Evolutionary conservation across 352 stramenopile species (phyloP).

Genomic region (Plasmopara halstedii): DNA sequence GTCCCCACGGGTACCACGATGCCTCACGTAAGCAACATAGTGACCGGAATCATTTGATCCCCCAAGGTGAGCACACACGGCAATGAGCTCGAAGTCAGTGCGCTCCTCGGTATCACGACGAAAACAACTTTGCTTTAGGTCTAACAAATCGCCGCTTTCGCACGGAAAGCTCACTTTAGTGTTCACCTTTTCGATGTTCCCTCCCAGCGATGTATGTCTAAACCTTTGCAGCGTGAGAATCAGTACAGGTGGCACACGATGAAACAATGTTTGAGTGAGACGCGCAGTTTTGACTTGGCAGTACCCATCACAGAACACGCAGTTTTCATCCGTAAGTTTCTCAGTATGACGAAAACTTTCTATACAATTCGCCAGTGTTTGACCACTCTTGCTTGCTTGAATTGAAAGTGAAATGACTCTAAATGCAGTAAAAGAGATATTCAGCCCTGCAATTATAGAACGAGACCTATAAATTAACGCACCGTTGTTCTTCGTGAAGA

Average conservation of each 20-base stretch:
- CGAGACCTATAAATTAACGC: neutral
- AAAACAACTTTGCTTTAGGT: conserved; percentile 66
- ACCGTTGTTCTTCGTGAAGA: conserved; percentile 54
- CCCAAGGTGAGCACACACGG: conserved; percentile 69
- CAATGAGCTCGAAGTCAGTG: conserved; percentile 46
- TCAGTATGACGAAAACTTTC: conserved; percentile 46
- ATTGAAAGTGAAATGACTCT: conserved; percentile 65
- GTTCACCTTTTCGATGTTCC: conserved; percentile 43
- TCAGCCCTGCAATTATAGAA: neutral
- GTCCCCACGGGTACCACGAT: conserved; percentile 2
- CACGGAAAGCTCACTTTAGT: conserved; percentile 53
- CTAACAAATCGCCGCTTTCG: conserved; percentile 27
- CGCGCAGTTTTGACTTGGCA: conserved; percentile 64
- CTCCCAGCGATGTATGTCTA: conserved; percentile 29
- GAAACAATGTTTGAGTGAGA: conserved; percentile 62
- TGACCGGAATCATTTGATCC: conserved; percentile 53
- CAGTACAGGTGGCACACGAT: conserved; percentile 42
- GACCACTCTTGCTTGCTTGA: conserved; percentile 20
- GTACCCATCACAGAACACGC: conserved; percentile 60
- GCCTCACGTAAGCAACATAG: conserved; percentile 61
- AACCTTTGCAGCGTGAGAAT: conserved; percentile 71
- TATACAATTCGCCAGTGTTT: conserved; percentile 49
- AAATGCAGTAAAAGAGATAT: conserved; percentile 1
- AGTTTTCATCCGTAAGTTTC: conserved; percentile 51
- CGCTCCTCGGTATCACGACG: conserved; percentile 34